These are phyloP conservation scores for Saccharomycopsis vini DNA, from an alignment of 805 yeast genomes.

Conservation along the genomic window DNA sequence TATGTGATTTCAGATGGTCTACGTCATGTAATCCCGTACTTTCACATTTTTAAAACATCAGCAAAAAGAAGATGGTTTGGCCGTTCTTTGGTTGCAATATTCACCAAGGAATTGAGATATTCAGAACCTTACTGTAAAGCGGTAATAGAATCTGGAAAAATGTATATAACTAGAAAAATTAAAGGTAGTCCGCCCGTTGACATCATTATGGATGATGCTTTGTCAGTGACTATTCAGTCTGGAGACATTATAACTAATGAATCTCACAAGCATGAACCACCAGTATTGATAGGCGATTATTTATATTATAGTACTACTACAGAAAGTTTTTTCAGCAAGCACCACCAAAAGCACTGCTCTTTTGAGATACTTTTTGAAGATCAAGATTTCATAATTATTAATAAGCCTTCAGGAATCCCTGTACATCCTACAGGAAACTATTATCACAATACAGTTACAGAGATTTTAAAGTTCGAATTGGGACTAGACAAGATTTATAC, in stretches of 20 bases:
- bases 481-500: constrained; percentile 35
- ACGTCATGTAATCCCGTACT: no score
- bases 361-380: constrained; percentile 54
- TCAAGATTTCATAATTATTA: constrained; percentile 70
- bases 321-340: background rate
- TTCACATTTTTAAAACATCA: no score
- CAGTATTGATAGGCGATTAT: constrained; percentile 11
- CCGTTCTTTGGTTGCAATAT: background rate
- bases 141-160: background rate
- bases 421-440: constrained; percentile 92
- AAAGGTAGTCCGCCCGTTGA: background rate
- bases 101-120: constrained; percentile 25
- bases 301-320: background rate
- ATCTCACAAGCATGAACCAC: constrained; percentile 18
- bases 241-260: constrained; percentile 8
- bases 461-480: constrained; percentile 62
- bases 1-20: no score
- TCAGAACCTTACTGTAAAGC: background rate
- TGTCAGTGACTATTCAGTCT: background rate
- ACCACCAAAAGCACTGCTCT: background rate
- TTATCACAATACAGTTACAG: constrained; percentile 67
- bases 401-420: constrained; percentile 92
- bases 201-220: background rate
- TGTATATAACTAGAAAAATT: background rate
- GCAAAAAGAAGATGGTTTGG: background rate